A percentile compares a stretch with the other conserved stretches of the same genome.
Conservation (phyloP, 2,329 filamentous ascomycete genomes). For the Alternaria sp. region DNA sequence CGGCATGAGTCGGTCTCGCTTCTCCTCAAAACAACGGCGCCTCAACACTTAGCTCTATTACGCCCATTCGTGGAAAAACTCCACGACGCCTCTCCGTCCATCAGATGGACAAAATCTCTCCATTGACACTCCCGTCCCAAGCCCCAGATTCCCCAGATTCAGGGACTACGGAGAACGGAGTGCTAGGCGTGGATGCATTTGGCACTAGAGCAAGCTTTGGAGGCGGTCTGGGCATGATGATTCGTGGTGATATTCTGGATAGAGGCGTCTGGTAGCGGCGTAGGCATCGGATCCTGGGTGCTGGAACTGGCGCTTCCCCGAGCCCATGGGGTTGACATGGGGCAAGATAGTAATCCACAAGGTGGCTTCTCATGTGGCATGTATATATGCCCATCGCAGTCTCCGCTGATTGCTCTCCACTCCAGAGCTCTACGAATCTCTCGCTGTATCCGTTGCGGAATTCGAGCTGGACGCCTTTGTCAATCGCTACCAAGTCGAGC, state of each 20-base stretch:
- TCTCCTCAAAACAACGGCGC: conserved; percentile 11
- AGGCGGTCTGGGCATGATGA: conserved; percentile 29
- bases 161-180: conserved; percentile 5
- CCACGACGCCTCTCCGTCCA: conserved; percentile 12
- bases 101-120: conserved; percentile 18
- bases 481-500: background rate
- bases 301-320: conserved; percentile 24
- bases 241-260: conserved; percentile 38
- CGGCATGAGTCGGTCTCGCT: conserved; percentile 13
- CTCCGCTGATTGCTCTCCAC: conserved; percentile 12
- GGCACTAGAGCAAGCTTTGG: conserved; percentile 28
- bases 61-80: conserved; percentile 40
- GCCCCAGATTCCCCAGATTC: conserved; percentile 33
- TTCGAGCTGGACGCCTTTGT: conserved; percentile 11
- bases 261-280: conserved; percentile 8
- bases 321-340: conserved; percentile 25
- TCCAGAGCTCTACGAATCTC: conserved; percentile 15
- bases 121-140: conserved; percentile 22
- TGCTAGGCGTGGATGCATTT: conserved; percentile 8
- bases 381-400: conserved; percentile 26
- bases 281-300: conserved; percentile 15
- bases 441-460: conserved; percentile 26
- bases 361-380: conserved; percentile 21
- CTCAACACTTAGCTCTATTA: conserved; percentile 3
- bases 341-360: conserved; percentile 13